Percentiles rank a stretch among this genome's conserved stretches.
Evolutionary conservation across 352 stramenopile genomes (phyloP).

Genomic region (Globisporangium ultimum): DNA sequence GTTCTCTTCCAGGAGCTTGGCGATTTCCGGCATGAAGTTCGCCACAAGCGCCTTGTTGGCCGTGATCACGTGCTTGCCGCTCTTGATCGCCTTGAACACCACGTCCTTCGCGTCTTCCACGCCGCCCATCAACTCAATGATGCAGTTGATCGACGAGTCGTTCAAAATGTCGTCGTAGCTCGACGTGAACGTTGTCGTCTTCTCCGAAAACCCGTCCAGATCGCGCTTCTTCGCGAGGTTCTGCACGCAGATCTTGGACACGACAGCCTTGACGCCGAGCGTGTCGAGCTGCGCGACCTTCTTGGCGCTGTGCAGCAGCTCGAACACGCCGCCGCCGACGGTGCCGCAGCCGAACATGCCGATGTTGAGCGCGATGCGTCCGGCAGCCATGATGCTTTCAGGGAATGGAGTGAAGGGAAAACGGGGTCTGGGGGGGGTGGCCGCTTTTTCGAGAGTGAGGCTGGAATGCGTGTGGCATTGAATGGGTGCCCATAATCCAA

Average conservation of each 20-base stretch:
- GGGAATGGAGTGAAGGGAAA: background rate
- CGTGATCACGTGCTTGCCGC: slow-evolving; percentile 95
- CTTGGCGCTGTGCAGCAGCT: slow-evolving; percentile 72
- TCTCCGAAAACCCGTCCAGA: slow-evolving; percentile 47
- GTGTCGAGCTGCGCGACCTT: slow-evolving; percentile 48
- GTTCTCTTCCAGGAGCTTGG: slow-evolving; percentile 75
- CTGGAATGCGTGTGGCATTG: too few relatives aligned
- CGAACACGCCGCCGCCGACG: slow-evolving; percentile 85
- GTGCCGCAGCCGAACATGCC: slow-evolving; percentile 89
- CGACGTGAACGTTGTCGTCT: slow-evolving; percentile 53
- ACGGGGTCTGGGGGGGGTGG: slow-evolving; percentile 1
- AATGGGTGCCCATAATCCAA: background rate
- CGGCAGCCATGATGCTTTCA: slow-evolving; percentile 16
- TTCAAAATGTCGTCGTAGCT: slow-evolving; percentile 87
- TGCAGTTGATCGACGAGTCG: slow-evolving; percentile 92
- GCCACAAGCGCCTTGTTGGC: slow-evolving; percentile 97
- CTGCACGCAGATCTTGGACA: slow-evolving; percentile 87
- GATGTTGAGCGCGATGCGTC: slow-evolving; percentile 59
- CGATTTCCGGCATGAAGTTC: slow-evolving; percentile 91
- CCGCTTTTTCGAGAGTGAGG: background rate
- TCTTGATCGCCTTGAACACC: slow-evolving; percentile 87
- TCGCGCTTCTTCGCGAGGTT: slow-evolving; percentile 74
- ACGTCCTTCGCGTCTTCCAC: slow-evolving; percentile 93
- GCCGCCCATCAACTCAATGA: slow-evolving; percentile 96
- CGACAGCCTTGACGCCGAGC: slow-evolving; percentile 68